Conservation (phyloP, 164 flowering plant species). For the Vitis amurensis region DNA sequence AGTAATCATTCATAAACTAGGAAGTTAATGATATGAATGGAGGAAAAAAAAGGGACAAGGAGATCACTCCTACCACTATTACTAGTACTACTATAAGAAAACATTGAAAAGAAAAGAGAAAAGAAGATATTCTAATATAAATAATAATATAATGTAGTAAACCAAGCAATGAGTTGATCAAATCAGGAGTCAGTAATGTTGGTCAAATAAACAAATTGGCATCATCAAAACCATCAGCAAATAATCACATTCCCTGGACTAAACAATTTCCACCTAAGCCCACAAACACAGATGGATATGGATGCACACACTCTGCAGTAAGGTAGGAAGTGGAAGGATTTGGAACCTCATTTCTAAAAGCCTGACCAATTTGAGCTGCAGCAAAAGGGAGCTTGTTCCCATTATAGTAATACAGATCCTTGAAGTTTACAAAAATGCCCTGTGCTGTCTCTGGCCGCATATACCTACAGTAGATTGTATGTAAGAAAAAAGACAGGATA, state of each 20-base stretch:
- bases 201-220: background rate
- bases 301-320: background rate
- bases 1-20: no score
- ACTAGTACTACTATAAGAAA: background rate
- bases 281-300: background rate
- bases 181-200: background rate
- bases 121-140: background rate
- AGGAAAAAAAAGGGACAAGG: background rate
- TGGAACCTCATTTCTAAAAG: constrained; percentile 93
- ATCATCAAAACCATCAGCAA: background rate
- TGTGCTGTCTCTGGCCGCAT: constrained; percentile 99
- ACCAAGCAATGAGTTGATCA: no score
- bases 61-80: background rate
- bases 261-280: background rate
- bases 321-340: background rate
- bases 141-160: background rate
- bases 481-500: background rate
- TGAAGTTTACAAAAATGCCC: constrained; percentile 96
- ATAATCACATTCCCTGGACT: background rate
- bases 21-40: no score
- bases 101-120: background rate
- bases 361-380: constrained; percentile 99
- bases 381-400: constrained; percentile 98
- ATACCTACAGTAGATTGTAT: constrained; percentile 44
- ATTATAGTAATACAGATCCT: constrained; percentile 90